Evolutionary conservation across 768 basidiomycete genomes (phyloP).

Genomic region (Russula vinacea): DNA sequence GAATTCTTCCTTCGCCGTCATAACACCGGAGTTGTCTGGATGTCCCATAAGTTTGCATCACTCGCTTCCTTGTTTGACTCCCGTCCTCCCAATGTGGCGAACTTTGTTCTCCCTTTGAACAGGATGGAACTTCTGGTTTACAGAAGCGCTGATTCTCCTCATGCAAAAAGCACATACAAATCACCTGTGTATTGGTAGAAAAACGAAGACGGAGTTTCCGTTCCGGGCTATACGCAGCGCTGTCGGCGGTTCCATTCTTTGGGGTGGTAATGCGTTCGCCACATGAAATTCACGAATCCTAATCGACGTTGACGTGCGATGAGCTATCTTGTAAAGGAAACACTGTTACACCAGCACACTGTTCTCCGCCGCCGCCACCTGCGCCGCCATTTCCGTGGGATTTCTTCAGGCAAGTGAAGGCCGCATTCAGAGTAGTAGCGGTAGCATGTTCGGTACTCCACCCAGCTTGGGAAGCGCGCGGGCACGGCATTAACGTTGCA

Average conservation of each 20-base stretch:
- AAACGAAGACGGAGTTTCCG: background rate
- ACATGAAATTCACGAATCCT: background rate
- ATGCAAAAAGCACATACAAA: background rate
- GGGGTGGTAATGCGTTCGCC: background rate
- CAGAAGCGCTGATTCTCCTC: background rate
- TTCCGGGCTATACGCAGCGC: background rate
- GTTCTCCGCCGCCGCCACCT: background rate
- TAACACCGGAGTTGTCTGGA: background rate
- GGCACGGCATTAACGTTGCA: background rate
- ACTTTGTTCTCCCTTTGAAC: background rate
- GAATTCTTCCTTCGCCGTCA: background rate
- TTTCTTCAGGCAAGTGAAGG: background rate
- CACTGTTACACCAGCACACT: background rate
- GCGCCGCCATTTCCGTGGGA: background rate
- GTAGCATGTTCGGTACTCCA: background rate
- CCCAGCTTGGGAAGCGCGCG: background rate
- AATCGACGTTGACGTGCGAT: background rate
- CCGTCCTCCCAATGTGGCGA: background rate
- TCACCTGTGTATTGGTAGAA: background rate
- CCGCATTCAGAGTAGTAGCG: background rate
- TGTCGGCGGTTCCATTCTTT: slow-evolving; percentile 1
- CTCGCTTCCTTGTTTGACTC: background rate
- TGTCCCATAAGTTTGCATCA: background rate
- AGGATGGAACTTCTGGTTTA: background rate
- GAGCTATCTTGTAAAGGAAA: background rate